A percentile compares a stretch with the other conserved stretches of the same genome.
phyloP scores from a whole-genome alignment of 805 yeast species.

The Nakazawaea ishiwadae region DNA sequence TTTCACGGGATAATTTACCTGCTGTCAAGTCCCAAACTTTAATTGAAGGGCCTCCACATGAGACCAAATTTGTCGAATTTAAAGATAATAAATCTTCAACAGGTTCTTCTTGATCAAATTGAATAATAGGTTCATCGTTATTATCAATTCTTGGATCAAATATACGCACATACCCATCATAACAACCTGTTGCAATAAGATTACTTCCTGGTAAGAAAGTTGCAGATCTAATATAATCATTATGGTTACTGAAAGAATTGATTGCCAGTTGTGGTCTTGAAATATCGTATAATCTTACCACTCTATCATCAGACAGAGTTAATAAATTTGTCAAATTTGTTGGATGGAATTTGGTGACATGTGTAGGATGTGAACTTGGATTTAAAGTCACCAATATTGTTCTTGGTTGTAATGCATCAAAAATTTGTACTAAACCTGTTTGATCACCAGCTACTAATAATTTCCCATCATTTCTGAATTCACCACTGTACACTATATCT shows the following conservation, averaged over 20 bases:
- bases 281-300: constrained; percentile 84
- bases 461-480: constrained; percentile 87
- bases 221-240: constrained; percentile 85
- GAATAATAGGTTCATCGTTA: constrained; percentile 47
- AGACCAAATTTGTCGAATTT: constrained; percentile 68
- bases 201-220: constrained; percentile 71
- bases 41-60: constrained; percentile 76
- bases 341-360: constrained; percentile 90
- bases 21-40: constrained; percentile 91
- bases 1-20: constrained; percentile 62
- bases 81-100: constrained; percentile 81
- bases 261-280: constrained; percentile 72
- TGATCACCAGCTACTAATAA: constrained; percentile 93
- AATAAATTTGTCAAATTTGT: constrained; percentile 65
- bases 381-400: constrained; percentile 72
- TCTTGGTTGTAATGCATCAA: constrained; percentile 78
- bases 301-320: constrained; percentile 89
- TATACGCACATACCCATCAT: constrained; percentile 81
- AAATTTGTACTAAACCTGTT: constrained; percentile 85
- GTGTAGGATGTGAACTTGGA: constrained; percentile 86
- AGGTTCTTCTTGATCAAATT: constrained; percentile 72
- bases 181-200: constrained; percentile 87
- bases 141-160: constrained; percentile 66
- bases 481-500: constrained; percentile 89
- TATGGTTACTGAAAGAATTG: constrained; percentile 64